Evolutionary conservation across 345 rosid genomes (phyloP), one percentile per base, ranked within the genome.

Genomic region (Reutealis trisperma): DNA sequence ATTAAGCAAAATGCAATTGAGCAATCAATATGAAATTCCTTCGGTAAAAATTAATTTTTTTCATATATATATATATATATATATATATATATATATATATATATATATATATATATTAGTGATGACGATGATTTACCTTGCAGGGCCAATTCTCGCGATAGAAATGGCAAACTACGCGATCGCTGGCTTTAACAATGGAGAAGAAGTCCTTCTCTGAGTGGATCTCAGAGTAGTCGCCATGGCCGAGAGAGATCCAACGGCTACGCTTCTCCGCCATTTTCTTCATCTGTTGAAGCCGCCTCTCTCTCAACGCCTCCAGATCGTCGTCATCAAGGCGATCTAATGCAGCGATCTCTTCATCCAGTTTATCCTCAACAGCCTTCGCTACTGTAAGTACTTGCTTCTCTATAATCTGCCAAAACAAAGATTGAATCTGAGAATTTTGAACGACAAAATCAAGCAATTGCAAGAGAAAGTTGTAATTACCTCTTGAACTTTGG

Each of bases 101-200:
- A 27, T n/a, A n/a, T n/a, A n/a, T n/a, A n/a, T n/a, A n/a, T n/a
- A n/a, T n/a, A n/a, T n/a, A n/a, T 21, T 19, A 21, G 2, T 11
- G 12, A 16, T 21, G 42, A 19, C 37, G 13, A 6, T 30, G n/a
- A 4, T 6, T 25, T 64, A 89, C 99, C 91, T 96, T 94, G 86
- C 99, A 94, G 37, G 97, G 99, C 98, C 98, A 96, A 79, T 96
- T 96, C 58, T 93, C 97, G 76, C 98, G 97, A 82, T 92, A 92
- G 81, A 94, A 96, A 73, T 96, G 99, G 83, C 98, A 93, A 47
- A 92, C 97, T 66, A 94, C 98, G 63, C 99, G 97, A 55, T 94
- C 97, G 75, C 97, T 96, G 51, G 95, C 95, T 74, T 94, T 96
- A 34, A 93, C 99, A 51, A 77, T 78, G 42, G 95, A 71, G 87